Percentiles rank a stretch among this genome's conserved stretches.
Evolutionary conservation across 306 rosid genomes (phyloP).

Genomic region (Arachis stenosperma): DNA sequence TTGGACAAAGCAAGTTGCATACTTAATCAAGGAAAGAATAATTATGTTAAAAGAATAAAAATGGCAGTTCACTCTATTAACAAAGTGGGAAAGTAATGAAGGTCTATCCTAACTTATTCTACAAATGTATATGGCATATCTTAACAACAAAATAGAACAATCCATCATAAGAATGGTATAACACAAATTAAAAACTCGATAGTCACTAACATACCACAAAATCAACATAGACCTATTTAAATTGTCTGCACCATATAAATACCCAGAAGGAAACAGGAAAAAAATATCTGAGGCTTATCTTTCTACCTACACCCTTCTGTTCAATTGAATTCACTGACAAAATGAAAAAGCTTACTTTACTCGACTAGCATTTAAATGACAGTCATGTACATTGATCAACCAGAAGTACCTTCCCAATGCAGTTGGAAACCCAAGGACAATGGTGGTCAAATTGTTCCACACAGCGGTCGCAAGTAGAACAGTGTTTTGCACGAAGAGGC

Average conservation of each 20-base stretch:
- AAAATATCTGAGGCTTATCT: conserved; percentile 23
- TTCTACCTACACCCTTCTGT: conserved; percentile 4
- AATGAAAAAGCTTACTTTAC: conserved; percentile 27
- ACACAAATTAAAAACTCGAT: background rate
- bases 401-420: conserved; percentile 89
- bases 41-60: background rate
- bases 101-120: conserved; percentile 16
- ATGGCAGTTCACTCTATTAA: background rate
- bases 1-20: conserved; percentile 22
- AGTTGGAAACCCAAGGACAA: conserved; percentile 99
- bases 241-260: conserved; percentile 21
- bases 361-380: conserved; percentile 11
- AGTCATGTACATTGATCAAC: conserved; percentile 23
- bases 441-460: conserved; percentile 99
- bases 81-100: conserved; percentile 26
- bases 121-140: conserved; percentile 12
- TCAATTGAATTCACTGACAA: conserved; percentile 20
- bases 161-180: background rate
- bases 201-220: conserved; percentile 19
- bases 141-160: background rate
- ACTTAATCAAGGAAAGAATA: background rate
- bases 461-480: conserved; percentile 92
- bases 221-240: conserved; percentile 5
- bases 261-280: background rate
- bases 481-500: conserved; percentile 99